A percentile compares a stretch with the other conserved stretches of the same genome.
Conservation (phyloP, 2,329 filamentous ascomycete genomes). For the Paecilomyces formosus region DNA sequence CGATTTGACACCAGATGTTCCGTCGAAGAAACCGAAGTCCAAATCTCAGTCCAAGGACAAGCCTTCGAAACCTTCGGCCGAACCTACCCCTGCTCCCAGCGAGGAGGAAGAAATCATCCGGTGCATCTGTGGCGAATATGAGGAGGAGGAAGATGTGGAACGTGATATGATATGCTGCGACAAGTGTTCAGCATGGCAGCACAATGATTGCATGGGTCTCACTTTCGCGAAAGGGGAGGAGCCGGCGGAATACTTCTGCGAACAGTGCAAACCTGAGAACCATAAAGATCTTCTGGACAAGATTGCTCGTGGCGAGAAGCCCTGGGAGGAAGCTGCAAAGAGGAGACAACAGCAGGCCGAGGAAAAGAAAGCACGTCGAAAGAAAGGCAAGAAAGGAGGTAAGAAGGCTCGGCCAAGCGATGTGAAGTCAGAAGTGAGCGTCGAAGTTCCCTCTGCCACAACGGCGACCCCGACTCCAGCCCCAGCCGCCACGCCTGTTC, state of each 20-base stretch:
- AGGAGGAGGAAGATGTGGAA: constrained; percentile 76
- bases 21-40: constrained; percentile 39
- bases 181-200: constrained; percentile 87
- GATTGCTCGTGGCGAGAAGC: constrained; percentile 71
- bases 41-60: constrained; percentile 42
- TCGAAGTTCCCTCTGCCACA: constrained; percentile 24
- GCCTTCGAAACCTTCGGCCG: constrained; percentile 38
- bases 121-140: constrained; percentile 84
- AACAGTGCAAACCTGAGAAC: constrained; percentile 75
- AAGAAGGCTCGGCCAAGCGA: constrained; percentile 63
- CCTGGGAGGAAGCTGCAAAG: constrained; percentile 69
- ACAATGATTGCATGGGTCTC: constrained; percentile 91
- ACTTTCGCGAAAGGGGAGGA: constrained; percentile 67
- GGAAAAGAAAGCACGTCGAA: constrained; percentile 51
- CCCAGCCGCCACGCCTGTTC: constrained; percentile 14
- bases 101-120: constrained; percentile 70
- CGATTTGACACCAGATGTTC: constrained; percentile 59
- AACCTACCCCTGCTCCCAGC: constrained; percentile 35
- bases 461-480: constrained; percentile 16
- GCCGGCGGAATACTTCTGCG: constrained; percentile 84
- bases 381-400: constrained; percentile 47
- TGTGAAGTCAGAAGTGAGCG: constrained; percentile 38
- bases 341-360: constrained; percentile 56
- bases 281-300: constrained; percentile 75
- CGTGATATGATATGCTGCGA: constrained; percentile 97